These are phyloP conservation scores for Halenospora varia DNA, from an alignment of 495 filamentous ascomycete species.

Conservation along the genomic window DNA sequence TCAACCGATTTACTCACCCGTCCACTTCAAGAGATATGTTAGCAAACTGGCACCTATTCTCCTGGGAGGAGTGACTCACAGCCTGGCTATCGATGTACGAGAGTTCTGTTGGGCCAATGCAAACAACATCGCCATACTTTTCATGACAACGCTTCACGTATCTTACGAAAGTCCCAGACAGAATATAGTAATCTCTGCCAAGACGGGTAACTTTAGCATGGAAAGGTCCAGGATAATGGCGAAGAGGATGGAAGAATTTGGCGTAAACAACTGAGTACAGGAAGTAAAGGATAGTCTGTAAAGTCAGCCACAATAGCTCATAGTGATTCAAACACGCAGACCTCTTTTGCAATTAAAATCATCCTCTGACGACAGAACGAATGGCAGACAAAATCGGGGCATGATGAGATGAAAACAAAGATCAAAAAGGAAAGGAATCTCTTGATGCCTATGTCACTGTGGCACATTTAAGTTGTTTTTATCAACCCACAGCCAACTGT, in stretches of 20 bases:
- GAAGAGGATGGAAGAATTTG: conserved; percentile 44
- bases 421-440: no score
- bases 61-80: neutral
- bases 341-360: no score
- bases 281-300: no score
- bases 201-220: conserved; percentile 40
- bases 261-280: no score
- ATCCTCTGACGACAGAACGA: no score
- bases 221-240: conserved; percentile 42
- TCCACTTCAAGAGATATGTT: conserved; percentile 31
- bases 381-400: no score
- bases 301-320: no score
- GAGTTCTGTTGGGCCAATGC: conserved; percentile 13
- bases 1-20: conserved; percentile 31
- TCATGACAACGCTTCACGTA: neutral
- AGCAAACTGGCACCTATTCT: conserved; percentile 8
- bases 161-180: neutral
- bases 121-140: conserved; percentile 15
- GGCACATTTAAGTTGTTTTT: no score
- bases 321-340: no score
- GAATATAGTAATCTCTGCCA: neutral
- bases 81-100: conserved; percentile 7
- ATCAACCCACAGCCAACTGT: no score
- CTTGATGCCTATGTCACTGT: no score
- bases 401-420: no score